Evolutionary conservation across 2,329 filamentous ascomycete genomes (phyloP), one percentile per base, ranked within the genome.

Genomic region (Ophiostoma pallidulum): DNA sequence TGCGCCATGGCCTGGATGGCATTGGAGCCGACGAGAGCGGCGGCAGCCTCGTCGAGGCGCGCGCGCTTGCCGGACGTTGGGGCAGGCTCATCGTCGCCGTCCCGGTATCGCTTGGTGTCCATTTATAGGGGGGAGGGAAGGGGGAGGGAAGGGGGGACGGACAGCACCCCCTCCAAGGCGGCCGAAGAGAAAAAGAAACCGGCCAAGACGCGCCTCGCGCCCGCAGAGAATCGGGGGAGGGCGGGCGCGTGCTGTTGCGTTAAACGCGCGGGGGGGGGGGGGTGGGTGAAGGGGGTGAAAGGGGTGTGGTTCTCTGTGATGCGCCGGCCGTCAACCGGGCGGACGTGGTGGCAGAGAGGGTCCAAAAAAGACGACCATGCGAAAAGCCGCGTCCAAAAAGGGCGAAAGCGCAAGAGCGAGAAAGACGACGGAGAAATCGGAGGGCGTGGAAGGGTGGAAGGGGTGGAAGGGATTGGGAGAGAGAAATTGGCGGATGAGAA

Each of bases 61-160:
- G 39, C 26, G 24, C 53, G 53, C 47, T 55, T 55, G 8, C 35
- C 46, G 12, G 43, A 44, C 36, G 45, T 36, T 19, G 41, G 40
- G 46, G 6, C 31, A 26, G 38, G 35, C 31, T 52, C 53, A 24
- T 50, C 44, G 42, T 52, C 49, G 12, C 18, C 31, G 51, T 51
- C 50, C 33, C 48, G 48, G 31, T 43, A 24, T 33, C 51, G 29
- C 45, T 53, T 53, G 20, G 28, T 48, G 41, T 55, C 53, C 53
- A 53, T 55, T 39, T 38, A 45, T 36, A 31, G 26, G 28, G 20
- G 5, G 8, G n/a, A 4, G n/a, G 26, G 14, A 46, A 14, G 19
- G 5, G 12, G 12, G 36, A 16, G 7, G 29, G n/a, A 28, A 33
- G 28, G 18, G 20, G 28, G 13, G n/a, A 20, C 24, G 22, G 24